Evolutionary conservation across 352 stramenopile species (phyloP).

Genomic region (Phytophthora idaei): DNA sequence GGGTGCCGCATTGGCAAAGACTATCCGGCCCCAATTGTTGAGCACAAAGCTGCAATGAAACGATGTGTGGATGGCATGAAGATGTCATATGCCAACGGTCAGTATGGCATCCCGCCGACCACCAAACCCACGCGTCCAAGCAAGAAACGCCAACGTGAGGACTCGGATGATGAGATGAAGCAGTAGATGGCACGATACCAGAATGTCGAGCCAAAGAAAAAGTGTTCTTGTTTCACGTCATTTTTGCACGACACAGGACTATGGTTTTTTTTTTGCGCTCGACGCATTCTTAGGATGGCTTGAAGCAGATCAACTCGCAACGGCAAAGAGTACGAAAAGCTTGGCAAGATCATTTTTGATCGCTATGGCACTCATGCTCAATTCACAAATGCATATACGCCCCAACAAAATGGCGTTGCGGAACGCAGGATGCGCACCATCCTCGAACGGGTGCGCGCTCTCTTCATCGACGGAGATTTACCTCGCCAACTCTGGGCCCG

Average conservation of each 20-base stretch:
- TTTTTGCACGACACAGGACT: too few relatives aligned
- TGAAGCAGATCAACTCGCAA: conserved; percentile 9
- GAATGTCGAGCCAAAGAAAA: neutral
- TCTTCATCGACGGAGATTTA: neutral
- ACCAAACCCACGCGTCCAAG: conserved; percentile 1
- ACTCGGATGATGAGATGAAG: conserved; percentile 2
- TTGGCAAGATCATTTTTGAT: conserved; percentile 8
- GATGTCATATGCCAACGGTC: conserved; percentile 74
- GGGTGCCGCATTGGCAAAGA: conserved; percentile 90
- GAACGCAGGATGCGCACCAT: conserved; percentile 21
- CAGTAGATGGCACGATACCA: neutral
- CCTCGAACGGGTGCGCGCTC: conserved; percentile 11
- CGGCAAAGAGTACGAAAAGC: conserved; percentile 10
- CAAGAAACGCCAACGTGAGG: conserved; percentile 31
- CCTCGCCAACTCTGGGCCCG: neutral
- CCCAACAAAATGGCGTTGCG: conserved; percentile 16
- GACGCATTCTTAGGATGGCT: neutral
- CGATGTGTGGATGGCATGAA: conserved; percentile 92
- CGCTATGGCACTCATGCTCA: conserved; percentile 17
- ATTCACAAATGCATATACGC: conserved; percentile 22
- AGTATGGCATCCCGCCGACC: conserved; percentile 34
- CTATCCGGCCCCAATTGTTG: conserved; percentile 95
- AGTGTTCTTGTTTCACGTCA: neutral
- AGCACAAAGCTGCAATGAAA: conserved; percentile 90
- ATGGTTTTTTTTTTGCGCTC: too few relatives aligned